Base-by-base conservation (phyloP, 352 stramenopile species). In the Pythium grandisporangium region DNA sequence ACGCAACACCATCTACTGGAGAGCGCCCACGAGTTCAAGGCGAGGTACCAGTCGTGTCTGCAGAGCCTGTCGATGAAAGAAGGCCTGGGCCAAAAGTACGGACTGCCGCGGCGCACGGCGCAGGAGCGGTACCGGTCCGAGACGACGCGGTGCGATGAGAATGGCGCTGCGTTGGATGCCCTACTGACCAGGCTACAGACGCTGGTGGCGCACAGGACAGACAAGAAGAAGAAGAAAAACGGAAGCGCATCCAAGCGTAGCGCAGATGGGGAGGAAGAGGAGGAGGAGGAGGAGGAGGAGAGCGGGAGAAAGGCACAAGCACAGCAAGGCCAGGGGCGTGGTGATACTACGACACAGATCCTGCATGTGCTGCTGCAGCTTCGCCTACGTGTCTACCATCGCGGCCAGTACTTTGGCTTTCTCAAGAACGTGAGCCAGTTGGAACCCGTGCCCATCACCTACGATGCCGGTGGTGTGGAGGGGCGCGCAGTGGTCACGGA, bases 61-160 rank as follows among this genome's bases (percentile, higher is more conserved):
- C 81, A 92, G 45, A 77, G 51, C 27, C 51, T 96, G 34, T 88
- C 76, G 13, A 87, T 96, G 61, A 79, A 82, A 39, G 82, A 96
- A 50, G 85, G 87, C 0, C 59, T 96, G 0, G 85, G 85, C 0
- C 81, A 87, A 52, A 96, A 92, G 56, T 96, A 90, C 27, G 84
- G 87, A 12, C 54, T 88, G 19, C 87, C 87, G 39, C 59, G 82
- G 1, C 75, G 85, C 24, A 79, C 66, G 11, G 84, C 87, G 2
- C 81, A 95, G 50, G 85, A 96, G 44, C 52, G 70, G 12, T 84
- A 91, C 29, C 70, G 87, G 4, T 89, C 78, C 1, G 80, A 92
- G 45, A 84, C 88, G 12, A 85, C 74, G 19, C 74, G 74, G 6
- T 85, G 78, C 19, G 83, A 96, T 23, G 61, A 72, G 19, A 64